A percentile compares a stretch with the other conserved stretches of the same genome.
Evolutionary conservation across 805 yeast species (phyloP).

Genomic region (Torulaspora franciscae): DNA sequence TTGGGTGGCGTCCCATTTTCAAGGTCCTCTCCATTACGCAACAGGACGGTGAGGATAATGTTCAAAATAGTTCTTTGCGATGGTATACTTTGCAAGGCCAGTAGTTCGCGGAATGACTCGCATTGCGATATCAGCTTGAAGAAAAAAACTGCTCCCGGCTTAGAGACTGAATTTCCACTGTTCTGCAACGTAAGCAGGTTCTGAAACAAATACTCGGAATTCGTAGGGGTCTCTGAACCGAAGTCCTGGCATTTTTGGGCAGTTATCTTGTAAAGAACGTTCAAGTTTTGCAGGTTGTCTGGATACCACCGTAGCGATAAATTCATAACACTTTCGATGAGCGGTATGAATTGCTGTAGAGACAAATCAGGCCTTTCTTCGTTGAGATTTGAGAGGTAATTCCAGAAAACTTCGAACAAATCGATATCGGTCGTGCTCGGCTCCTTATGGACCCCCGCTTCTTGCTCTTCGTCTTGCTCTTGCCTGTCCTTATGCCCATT

Average conservation of each 20-base stretch:
- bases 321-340: conserved; percentile 61
- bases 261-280: conserved; percentile 56
- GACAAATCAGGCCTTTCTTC: conserved; percentile 61
- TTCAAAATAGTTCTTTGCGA: conserved; percentile 55
- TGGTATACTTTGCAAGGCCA: conserved; percentile 19
- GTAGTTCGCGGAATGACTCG: conserved; percentile 21
- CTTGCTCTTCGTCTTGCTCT: conserved; percentile 12
- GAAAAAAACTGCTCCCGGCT: conserved; percentile 12
- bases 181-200: conserved; percentile 20
- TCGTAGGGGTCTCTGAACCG: conserved; percentile 20
- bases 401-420: conserved; percentile 63
- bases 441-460: conserved; percentile 10
- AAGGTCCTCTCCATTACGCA: conserved; percentile 34
- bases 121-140: conserved; percentile 24
- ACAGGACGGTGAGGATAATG: conserved; percentile 54
- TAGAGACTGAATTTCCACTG: conserved; percentile 2
- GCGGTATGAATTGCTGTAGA: conserved; percentile 55
- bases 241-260: conserved; percentile 37
- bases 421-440: conserved; percentile 21
- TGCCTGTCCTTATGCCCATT: conserved; percentile 19
- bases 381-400: conserved; percentile 52
- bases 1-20: conserved; percentile 37
- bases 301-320: conserved; percentile 67
- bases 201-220: conserved; percentile 19
- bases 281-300: conserved; percentile 52